A percentile compares a stretch with the other conserved stretches of the same genome.
These are phyloP conservation scores for Haematococcus lacustris DNA, from an alignment of 139 green algal species.

Conservation along the genomic window DNA sequence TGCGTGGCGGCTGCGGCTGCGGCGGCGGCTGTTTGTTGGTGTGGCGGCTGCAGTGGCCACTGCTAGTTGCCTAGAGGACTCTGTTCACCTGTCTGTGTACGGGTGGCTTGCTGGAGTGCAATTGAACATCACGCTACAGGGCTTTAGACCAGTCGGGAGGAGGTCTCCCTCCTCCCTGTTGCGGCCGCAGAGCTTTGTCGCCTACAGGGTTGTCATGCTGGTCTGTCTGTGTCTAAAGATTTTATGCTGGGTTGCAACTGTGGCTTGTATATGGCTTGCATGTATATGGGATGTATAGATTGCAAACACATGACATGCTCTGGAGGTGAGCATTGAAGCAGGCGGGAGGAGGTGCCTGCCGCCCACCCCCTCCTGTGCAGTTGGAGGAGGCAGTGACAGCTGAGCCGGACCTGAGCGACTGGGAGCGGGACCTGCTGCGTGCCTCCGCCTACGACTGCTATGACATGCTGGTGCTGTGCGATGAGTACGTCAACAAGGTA, in stretches of 20 bases:
- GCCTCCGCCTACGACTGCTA: constrained; percentile 32
- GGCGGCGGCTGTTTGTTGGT: not conserved
- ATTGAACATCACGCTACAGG: not conserved
- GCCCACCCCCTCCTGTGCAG: constrained; percentile 13
- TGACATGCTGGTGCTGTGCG: constrained; percentile 25
- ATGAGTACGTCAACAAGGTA: constrained; percentile 32
- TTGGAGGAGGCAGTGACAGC: constrained; percentile 24
- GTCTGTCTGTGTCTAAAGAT: too few relatives aligned
- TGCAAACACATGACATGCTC: too few relatives aligned
- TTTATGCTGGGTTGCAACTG: too few relatives aligned
- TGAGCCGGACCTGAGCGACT: constrained; percentile 22
- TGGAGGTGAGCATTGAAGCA: too few relatives aligned
- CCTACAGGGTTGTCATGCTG: too few relatives aligned
- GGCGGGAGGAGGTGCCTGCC: too few relatives aligned
- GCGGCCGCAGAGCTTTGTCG: too few relatives aligned
- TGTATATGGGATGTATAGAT: too few relatives aligned
- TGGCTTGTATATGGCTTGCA: too few relatives aligned
- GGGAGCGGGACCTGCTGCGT: constrained; percentile 24
- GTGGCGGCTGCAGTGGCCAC: not conserved
- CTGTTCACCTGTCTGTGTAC: not conserved
- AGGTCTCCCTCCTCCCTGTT: too few relatives aligned
- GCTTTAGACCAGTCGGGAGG: too few relatives aligned
- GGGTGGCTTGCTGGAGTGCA: not conserved
- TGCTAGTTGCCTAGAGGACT: not conserved
- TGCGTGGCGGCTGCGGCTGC: too few relatives aligned